These are phyloP conservation scores for Colletotrichum tamarilloi DNA, from an alignment of 2,329 filamentous ascomycete genomes.

Conservation along the genomic window DNA sequence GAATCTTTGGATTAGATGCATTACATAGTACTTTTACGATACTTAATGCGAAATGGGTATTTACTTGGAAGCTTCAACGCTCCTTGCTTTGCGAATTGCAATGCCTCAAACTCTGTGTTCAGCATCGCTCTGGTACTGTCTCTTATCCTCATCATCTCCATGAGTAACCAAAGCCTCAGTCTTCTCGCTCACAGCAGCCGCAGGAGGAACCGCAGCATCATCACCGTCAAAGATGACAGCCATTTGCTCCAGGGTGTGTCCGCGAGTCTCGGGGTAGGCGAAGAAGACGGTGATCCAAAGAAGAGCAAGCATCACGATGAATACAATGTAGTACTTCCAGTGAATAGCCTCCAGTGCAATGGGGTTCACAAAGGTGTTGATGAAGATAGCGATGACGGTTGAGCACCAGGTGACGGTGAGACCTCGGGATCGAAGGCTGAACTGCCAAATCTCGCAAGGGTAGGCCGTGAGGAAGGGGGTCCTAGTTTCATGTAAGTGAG, in stretches of 20 bases:
- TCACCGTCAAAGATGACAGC: slow-evolving; percentile 32
- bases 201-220: slow-evolving; percentile 12
- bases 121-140: neutral
- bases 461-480: slow-evolving; percentile 28
- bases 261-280: slow-evolving; percentile 28
- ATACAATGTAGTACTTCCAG: slow-evolving; percentile 59
- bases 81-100: no score
- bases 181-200: slow-evolving; percentile 21
- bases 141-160: neutral
- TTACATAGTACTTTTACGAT: neutral
- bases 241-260: slow-evolving; percentile 33
- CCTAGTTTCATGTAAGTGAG: neutral
- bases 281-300: slow-evolving; percentile 25
- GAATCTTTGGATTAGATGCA: neutral
- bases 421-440: slow-evolving; percentile 20
- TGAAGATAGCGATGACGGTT: slow-evolving; percentile 25
- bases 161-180: slow-evolving; percentile 16
- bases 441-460: slow-evolving; percentile 32
- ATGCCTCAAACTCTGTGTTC: neutral
- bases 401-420: slow-evolving; percentile 29
- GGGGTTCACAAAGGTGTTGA: slow-evolving; percentile 53
- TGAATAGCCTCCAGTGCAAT: slow-evolving; percentile 53
- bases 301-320: slow-evolving; percentile 46
- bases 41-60: neutral
- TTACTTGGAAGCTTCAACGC: neutral